Base-by-base conservation (phyloP, 306 rosid species). In the Hippophae rhamnoides region DNA sequence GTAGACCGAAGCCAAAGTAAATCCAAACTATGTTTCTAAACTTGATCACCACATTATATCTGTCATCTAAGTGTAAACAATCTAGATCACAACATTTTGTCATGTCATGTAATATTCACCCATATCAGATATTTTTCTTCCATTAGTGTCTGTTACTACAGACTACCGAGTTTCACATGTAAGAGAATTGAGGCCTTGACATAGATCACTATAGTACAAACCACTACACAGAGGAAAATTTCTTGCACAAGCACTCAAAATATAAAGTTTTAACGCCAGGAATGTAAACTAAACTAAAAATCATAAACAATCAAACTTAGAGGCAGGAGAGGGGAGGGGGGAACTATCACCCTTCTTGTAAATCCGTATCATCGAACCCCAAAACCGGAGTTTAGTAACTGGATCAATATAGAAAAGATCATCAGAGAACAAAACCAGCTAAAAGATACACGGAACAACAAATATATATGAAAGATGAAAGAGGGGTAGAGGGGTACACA, bases 61-160 rank as follows among this genome's bases (percentile, higher is more conserved):
- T 54, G 53, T 65, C 62, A 64, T 71, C 71, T 64, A 59, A 47
- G 71, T 63, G 52, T 52, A 53, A 52, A 72, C 71, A 65, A 47
- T 66, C 58, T 47, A 41, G 11, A 60, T 59, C 40, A 57, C 56
- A n/a, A 14, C 47, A 52, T 47, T 31, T 48, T 25, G 62, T 47
- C 47, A 69, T 6, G 26, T n/a, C 56, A 54, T 10, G 55, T 56
- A 55, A 60, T 14, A n/a, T 12, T 49, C 31, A 3, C 23, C 60
- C 47, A 67, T 7, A 10, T 6, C 10, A 50, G 43, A 9, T 43
- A 67, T 43, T 42, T 13, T 59, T 63, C 18, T 49, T 41, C 42
- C 2, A 46, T 31, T n/a, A 50, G 9, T 40, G 52, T 13, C 27
- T 18, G 23, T 18, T 18, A 18, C 23, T 18, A 18, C 23, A 18